These are phyloP conservation scores for Cryptococcus maquisensis DNA, from an alignment of 1,284 basidiomycete genomes.

Conservation along the genomic window DNA sequence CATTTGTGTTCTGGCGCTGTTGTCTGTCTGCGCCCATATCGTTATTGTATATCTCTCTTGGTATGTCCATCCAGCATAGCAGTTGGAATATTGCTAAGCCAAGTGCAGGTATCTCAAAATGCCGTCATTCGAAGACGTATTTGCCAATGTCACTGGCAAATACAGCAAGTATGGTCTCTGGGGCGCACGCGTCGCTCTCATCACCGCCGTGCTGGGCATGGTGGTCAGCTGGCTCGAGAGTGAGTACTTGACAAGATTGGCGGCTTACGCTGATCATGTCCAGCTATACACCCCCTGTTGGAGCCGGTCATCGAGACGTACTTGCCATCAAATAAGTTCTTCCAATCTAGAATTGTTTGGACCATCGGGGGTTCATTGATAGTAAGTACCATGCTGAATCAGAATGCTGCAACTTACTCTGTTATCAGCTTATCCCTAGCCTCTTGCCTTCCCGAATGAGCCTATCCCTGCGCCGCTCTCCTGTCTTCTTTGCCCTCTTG, in stretches of 20 bases:
- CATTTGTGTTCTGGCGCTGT: slow-evolving; percentile 34
- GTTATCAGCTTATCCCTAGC: slow-evolving; percentile 34
- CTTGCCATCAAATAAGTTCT: slow-evolving; percentile 24
- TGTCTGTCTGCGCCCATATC: slow-evolving; percentile 46
- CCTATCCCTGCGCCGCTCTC: slow-evolving; percentile 23
- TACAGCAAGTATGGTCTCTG: slow-evolving; percentile 37
- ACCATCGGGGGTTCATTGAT: slow-evolving; percentile 32
- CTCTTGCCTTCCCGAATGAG: slow-evolving; percentile 37
- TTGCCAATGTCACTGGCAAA: slow-evolving; percentile 33
- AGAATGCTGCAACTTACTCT: background rate
- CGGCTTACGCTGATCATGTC: background rate
- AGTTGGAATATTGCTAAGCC: background rate
- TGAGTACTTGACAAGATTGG: slow-evolving; percentile 25
- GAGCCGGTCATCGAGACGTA: slow-evolving; percentile 34
- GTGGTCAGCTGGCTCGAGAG: slow-evolving; percentile 41
- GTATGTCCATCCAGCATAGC: slow-evolving; percentile 14
- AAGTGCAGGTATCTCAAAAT: slow-evolving; percentile 46
- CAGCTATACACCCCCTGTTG: slow-evolving; percentile 39
- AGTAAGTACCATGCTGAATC: slow-evolving; percentile 16
- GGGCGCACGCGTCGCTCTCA: slow-evolving; percentile 35
- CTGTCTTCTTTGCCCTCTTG: slow-evolving; percentile 32
- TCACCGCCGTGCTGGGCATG: slow-evolving; percentile 33
- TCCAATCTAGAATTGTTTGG: slow-evolving; percentile 36
- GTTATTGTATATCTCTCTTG: slow-evolving; percentile 49
- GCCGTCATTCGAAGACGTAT: slow-evolving; percentile 46